Base-by-base conservation (phyloP, 2,329 filamentous ascomycete species). In the Curvularia hawaiiensis region DNA sequence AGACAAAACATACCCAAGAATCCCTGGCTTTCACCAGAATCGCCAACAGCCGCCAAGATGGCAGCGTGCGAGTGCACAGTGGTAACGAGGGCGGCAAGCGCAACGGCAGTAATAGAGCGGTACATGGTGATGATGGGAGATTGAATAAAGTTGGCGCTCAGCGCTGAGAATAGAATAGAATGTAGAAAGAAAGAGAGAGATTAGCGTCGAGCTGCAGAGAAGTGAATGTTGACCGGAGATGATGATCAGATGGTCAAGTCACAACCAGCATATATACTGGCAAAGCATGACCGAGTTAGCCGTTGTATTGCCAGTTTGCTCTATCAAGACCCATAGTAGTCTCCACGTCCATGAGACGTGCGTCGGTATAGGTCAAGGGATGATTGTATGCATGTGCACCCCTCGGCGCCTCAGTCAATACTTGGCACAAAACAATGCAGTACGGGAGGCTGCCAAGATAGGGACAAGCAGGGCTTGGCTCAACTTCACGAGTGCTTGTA, bases 11-110 rank as follows among this genome's bases (percentile, higher is more conserved):
- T 46, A 46, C 44, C 44, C 33, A 70, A 54, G 63, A 75, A 75
- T 30, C 73, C 73, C 60, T 74, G 72, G 52, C 71, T 72, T 43
- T 56, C 44, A 16, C 70, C 72, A 18, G 45, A 48, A 43, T 73
- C 66, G 22, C 73, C 73, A 20, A 70, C 64, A 11, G 70, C 73
- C 0, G 61, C 56, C 20, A 73, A 59, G 48, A 75, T 69, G 49
- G 65, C 71, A 14, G 71, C 71, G 54, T 75, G 73, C 18, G 70
- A 69, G 45, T 70, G 64, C 7, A 70, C 71, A 30, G 64, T 67
- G 45, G 70, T 63, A 30, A 68, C 46, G 41, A 72, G 49, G 44
- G 73, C 71, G 62, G 66, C 67, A 38, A 75, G 64, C 61, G 72
- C 71, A 46, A 75, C 51, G 30, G 65, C 40, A 48, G 67, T 67